Base-by-base conservation (phyloP, 2,329 filamentous ascomycete species). In the Camillea tinctor region DNA sequence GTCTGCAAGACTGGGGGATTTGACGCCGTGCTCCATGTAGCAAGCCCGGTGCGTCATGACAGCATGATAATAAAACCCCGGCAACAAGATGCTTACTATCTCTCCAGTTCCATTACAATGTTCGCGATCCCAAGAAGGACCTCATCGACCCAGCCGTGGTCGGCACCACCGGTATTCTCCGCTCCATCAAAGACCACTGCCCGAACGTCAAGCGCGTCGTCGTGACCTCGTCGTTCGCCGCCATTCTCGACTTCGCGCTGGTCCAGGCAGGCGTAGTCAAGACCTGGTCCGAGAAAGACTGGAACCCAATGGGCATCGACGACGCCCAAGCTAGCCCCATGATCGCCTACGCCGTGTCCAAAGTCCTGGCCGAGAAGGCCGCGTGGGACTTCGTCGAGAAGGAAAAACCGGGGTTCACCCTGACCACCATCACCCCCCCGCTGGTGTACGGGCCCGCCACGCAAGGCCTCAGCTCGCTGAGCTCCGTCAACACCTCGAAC, bases 171-270 rank as follows among this genome's bases (percentile, higher is more conserved):
- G 88, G 88, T 50, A 85, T 93, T 59, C 86, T 90, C 24, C 83
- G 88, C 64, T 85, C 89, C 9, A 81, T 93, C 61, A 85, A 88
- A 66, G 77, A 78, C 56, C 60, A 83, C 71, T 68, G 80, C 0
- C 81, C 81, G 0, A 66, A 64, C 1, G 89, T 95, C 54, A 90
- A 88, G 76, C 82, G 87, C 58, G 89, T 95, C 7, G 88, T 88
- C 55, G 74, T 86, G 24, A 84, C 81, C 15, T 82, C 80, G 17
- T 82, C 81, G 24, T 83, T 83, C 67, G 81, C 81, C 19, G 75
- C 81, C 59, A 77, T 84, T 61, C 62, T 70, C 19, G 71, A 73
- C 57, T 56, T 75, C 15, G 56, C 56, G 2, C 74, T 81, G 66
- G 73, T 76, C 0, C 60, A 54, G 22, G 73, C 74, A 17, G 6